phyloP scores from a whole-genome alignment of 306 rosid species.

The Dalbergia oliveri region DNA sequence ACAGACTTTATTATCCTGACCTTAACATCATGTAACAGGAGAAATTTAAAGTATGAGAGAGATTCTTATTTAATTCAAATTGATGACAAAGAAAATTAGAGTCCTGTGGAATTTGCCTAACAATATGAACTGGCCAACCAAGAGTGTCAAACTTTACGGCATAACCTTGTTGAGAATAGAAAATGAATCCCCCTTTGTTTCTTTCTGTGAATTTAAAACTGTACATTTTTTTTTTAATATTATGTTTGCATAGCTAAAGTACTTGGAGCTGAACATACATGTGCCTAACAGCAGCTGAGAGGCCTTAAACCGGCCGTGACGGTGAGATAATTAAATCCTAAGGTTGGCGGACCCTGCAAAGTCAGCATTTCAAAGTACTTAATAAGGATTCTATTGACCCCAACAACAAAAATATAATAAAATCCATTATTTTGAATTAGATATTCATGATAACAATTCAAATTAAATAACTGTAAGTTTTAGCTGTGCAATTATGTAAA shows the following conservation, averaged over 20 bases:
- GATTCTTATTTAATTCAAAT: background rate
- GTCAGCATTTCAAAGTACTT: constrained; percentile 23
- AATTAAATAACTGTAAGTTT: too few species aligned
- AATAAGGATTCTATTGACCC: too few species aligned
- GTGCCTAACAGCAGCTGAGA: constrained; percentile 21
- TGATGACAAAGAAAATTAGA: background rate
- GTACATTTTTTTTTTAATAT: background rate
- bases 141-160: constrained; percentile 59
- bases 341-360: constrained; percentile 63
- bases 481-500: too few species aligned
- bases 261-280: background rate
- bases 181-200: constrained; percentile 28
- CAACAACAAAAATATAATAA: too few species aligned
- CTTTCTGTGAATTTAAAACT: background rate
- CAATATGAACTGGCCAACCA: constrained; percentile 34
- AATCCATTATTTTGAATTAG: too few species aligned
- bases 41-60: background rate
- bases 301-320: constrained; percentile 46
- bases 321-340: constrained; percentile 54
- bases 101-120: constrained; percentile 31
- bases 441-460: too few species aligned
- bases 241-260: background rate
- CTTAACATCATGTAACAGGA: background rate
- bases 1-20: background rate
- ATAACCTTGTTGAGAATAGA: constrained; percentile 24